These are phyloP conservation scores for Oemleria cerasiformis DNA, from an alignment of 306 rosid genomes.

Conservation along the genomic window DNA sequence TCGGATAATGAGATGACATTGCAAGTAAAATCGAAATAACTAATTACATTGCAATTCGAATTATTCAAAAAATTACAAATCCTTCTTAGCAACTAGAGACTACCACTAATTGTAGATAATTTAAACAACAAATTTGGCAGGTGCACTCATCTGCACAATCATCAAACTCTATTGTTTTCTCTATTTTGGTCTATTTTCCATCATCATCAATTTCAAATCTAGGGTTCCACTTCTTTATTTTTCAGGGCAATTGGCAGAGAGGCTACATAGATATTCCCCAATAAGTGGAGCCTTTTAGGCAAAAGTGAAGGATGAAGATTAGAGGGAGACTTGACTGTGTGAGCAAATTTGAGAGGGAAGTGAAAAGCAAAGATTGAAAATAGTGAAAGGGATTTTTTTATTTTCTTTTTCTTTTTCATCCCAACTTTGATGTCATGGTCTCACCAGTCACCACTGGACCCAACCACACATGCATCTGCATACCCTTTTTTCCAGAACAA, in stretches of 20 bases:
- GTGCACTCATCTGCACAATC: neutral
- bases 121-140: neutral
- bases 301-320: constrained; percentile 36
- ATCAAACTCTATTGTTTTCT: neutral
- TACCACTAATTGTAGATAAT: neutral
- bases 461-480: constrained; percentile 43
- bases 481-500: constrained; percentile 13
- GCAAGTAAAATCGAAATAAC: too few relatives aligned
- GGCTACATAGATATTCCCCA: constrained; percentile 46
- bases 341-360: constrained; percentile 11
- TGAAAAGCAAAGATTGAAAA: constrained; percentile 40
- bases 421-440: constrained; percentile 34
- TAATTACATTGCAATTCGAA: too few relatives aligned
- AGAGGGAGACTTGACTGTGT: constrained; percentile 11
- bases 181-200: neutral
- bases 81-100: neutral
- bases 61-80: too few relatives aligned
- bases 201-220: neutral
- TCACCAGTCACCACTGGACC: constrained; percentile 28
- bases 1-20: too few relatives aligned
- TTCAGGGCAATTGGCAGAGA: neutral
- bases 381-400: constrained; percentile 31
- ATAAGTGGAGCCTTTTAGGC: constrained; percentile 52
- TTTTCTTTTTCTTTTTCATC: neutral
- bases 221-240: neutral